Evolutionary conservation across 805 yeast genomes (phyloP).

Genomic region (Lachancea cidri): DNA sequence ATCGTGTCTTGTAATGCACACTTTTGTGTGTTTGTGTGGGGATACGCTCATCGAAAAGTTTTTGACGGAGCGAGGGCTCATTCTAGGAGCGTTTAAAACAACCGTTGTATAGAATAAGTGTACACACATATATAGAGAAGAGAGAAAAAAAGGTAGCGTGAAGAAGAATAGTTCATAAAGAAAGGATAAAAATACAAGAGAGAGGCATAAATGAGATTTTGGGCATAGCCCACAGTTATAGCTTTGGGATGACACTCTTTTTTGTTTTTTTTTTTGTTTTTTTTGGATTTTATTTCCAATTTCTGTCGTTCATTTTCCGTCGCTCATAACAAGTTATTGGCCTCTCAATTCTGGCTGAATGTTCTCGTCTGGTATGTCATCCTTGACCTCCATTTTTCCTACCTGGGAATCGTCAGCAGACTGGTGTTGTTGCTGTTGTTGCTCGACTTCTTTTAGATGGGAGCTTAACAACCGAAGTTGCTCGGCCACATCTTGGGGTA

Average conservation of each 20-base stretch:
- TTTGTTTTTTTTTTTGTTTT: not conserved
- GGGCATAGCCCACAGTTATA: not conserved
- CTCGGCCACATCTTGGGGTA: constrained; percentile 33
- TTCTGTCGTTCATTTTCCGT: too few species aligned
- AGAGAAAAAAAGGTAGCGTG: not conserved
- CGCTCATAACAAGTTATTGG: constrained; percentile 20
- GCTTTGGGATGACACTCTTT: not conserved
- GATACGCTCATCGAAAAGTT: not conserved
- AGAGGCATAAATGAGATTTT: not conserved
- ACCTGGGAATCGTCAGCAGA: constrained; percentile 3
- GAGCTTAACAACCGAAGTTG: constrained; percentile 31
- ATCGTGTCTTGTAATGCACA: not conserved
- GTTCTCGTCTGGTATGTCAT: constrained; percentile 30
- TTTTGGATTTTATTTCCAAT: not conserved
- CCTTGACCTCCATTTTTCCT: constrained; percentile 11
- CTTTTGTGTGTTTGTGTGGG: too few species aligned
- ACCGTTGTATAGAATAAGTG: not conserved
- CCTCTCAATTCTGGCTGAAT: constrained; percentile 35
- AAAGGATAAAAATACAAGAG: not conserved
- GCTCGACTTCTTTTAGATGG: constrained; percentile 32
- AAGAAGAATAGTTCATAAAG: not conserved
- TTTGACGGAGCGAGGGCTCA: not conserved
- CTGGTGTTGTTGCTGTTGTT: constrained; percentile 10
- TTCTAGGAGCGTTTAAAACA: not conserved
- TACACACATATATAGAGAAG: not conserved